A percentile compares a stretch with the other conserved stretches of the same genome.
Evolutionary conservation across 345 rosid species (phyloP).

Genomic region (Moricandia moricandioides): DNA sequence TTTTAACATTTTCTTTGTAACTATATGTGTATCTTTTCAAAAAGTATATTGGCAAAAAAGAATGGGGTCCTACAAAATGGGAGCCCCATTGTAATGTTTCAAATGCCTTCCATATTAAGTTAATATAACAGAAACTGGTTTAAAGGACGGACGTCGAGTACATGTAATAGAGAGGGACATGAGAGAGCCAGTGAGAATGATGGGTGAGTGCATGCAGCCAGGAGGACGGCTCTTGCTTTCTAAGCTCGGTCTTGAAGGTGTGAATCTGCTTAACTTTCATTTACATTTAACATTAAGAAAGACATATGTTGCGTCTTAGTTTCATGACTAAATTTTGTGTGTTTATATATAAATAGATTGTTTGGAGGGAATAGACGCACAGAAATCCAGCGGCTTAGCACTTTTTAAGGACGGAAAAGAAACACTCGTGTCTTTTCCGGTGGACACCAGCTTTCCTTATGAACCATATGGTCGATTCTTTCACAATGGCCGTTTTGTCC

Average conservation of each 20-base stretch:
- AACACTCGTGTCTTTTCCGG: conserved; percentile 6
- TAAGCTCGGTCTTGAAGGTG: conserved; percentile 62
- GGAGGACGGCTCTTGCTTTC: conserved; percentile 61
- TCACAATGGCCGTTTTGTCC: conserved; percentile 38
- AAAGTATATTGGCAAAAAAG: too few species aligned
- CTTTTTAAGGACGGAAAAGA: conserved; percentile 32
- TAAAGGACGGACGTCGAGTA: conserved; percentile 61
- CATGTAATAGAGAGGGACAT: conserved; percentile 65
- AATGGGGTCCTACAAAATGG: too few species aligned
- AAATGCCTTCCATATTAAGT: background rate
- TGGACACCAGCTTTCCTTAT: conserved; percentile 19
- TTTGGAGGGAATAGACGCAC: conserved; percentile 36
- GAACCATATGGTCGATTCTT: conserved; percentile 34
- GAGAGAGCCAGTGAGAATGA: conserved; percentile 58
- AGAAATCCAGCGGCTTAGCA: conserved; percentile 5
- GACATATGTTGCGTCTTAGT: background rate
- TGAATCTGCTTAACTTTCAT: background rate
- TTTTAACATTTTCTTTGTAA: too few species aligned
- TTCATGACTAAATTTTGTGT: background rate
- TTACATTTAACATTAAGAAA: background rate
- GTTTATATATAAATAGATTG: conserved; percentile 30
- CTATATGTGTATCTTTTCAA: too few species aligned
- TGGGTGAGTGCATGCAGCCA: conserved; percentile 68
- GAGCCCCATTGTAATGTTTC: too few species aligned
- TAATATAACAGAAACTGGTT: background rate